Conservation (phyloP, 2,329 filamentous ascomycete genomes). For the Xylaria sp. region DNA sequence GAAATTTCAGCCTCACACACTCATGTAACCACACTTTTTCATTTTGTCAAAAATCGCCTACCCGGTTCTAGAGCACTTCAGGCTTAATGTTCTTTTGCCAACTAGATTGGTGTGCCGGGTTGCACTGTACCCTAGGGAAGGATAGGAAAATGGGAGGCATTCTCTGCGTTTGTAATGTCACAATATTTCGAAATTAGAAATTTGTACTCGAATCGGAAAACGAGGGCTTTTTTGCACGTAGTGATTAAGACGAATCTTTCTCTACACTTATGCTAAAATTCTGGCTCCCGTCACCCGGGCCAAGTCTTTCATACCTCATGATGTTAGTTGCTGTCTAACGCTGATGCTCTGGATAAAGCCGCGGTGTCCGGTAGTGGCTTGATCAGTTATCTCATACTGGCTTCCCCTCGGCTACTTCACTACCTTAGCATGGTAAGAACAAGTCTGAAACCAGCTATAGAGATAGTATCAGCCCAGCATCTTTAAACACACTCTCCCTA, state of each 20-base stretch:
- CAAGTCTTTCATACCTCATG: constrained; percentile 1
- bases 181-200: constrained; percentile 1
- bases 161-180: constrained; percentile 30
- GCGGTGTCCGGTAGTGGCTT: neutral
- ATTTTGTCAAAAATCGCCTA: constrained; percentile 21
- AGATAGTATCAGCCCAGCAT: neutral
- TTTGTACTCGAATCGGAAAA: neutral
- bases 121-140: neutral
- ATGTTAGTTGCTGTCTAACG: neutral
- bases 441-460: neutral
- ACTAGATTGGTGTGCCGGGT: constrained; percentile 3
- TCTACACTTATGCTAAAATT: no score
- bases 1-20: constrained; percentile 1
- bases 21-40: neutral
- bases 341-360: neutral
- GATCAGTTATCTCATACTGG: neutral
- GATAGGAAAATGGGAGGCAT: constrained; percentile 20
- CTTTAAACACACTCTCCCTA: neutral
- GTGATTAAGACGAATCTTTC: constrained; percentile 3
- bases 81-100: constrained; percentile 12
- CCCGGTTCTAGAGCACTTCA: constrained; percentile 9
- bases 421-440: neutral
- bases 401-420: no score
- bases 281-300: no score
- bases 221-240: neutral